A percentile compares a stretch with the other conserved stretches of the same genome.
Conservation (phyloP, 352 stramenopile genomes). For the Lagenidium giganteum region DNA sequence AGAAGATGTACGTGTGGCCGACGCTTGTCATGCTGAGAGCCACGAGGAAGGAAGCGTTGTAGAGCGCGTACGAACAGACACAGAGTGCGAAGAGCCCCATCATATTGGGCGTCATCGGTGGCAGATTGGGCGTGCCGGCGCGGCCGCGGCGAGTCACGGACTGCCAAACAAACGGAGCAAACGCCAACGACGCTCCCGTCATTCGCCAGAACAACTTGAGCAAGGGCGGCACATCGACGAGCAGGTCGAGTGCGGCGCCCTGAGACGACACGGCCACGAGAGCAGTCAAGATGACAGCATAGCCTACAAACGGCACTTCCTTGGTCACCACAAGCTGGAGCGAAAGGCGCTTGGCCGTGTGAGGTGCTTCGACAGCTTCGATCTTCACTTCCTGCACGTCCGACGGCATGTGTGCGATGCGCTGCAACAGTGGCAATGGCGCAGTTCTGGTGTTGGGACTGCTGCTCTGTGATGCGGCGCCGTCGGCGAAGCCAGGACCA, state of each 20-base stretch:
- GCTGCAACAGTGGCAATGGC: too few species aligned
- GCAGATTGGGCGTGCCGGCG: too few species aligned
- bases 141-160: conserved; percentile 21
- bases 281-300: conserved; percentile 31
- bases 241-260: conserved; percentile 33
- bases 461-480: too few species aligned
- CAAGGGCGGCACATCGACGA: conserved; percentile 32
- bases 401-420: conserved; percentile 19
- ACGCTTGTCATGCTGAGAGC: conserved; percentile 45
- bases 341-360: conserved; percentile 8
- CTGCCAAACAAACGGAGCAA: conserved; percentile 21
- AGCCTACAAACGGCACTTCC: conserved; percentile 38
- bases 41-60: conserved; percentile 45
- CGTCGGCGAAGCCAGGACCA: background rate
- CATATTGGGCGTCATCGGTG: conserved; percentile 7
- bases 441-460: background rate
- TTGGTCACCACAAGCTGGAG: conserved; percentile 39
- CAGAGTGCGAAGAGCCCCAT: conserved; percentile 24
- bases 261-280: conserved; percentile 39
- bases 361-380: conserved; percentile 22
- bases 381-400: conserved; percentile 30
- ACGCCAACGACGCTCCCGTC: conserved; percentile 29
- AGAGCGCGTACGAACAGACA: conserved; percentile 28
- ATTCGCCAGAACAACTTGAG: conserved; percentile 57
- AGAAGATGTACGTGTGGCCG: conserved; percentile 54